These are phyloP conservation scores for Xanthoconium purpureum DNA, from an alignment of 768 basidiomycete genomes.

Conservation along the genomic window DNA sequence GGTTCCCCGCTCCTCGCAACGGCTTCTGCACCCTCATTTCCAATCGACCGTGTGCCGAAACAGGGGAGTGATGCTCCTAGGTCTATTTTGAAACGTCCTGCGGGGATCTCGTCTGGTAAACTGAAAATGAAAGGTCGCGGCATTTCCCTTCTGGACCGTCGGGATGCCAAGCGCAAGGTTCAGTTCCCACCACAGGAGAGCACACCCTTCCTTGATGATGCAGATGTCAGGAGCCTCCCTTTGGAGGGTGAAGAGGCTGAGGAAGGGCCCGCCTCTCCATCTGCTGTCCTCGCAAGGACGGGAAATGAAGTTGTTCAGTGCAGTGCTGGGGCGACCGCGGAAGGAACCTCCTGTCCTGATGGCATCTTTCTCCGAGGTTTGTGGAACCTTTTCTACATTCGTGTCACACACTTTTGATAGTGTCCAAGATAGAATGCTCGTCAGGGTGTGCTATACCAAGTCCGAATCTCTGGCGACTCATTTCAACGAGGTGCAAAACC, in stretches of 20 bases:
- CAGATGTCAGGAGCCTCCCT: background rate
- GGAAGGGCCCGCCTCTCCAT: slow-evolving; percentile 50
- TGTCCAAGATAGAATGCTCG: slow-evolving; percentile 81
- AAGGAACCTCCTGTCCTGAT: slow-evolving; percentile 29
- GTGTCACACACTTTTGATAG: slow-evolving; percentile 12
- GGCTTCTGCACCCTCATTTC: slow-evolving; percentile 9
- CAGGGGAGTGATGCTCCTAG: slow-evolving; percentile 15
- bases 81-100: slow-evolving; percentile 24
- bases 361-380: slow-evolving; percentile 76
- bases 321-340: slow-evolving; percentile 57
- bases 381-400: slow-evolving; percentile 8
- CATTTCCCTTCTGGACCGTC: slow-evolving; percentile 12
- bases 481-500: slow-evolving; percentile 70
- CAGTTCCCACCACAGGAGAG: slow-evolving; percentile 19
- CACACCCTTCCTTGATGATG: slow-evolving; percentile 22
- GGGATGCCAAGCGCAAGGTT: slow-evolving; percentile 9
- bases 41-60: slow-evolving; percentile 1
- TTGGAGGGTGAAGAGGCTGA: slow-evolving; percentile 8
- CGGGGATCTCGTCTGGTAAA: slow-evolving; percentile 5
- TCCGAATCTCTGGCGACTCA: slow-evolving; percentile 43
- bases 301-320: slow-evolving; percentile 55
- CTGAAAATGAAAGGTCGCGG: slow-evolving; percentile 7
- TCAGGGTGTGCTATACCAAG: slow-evolving; percentile 66
- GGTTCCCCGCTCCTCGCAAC: slow-evolving; percentile 20
- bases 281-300: slow-evolving; percentile 63